Conservation (phyloP, 129 eudicot genomes). For the Artemisia tridentata region DNA sequence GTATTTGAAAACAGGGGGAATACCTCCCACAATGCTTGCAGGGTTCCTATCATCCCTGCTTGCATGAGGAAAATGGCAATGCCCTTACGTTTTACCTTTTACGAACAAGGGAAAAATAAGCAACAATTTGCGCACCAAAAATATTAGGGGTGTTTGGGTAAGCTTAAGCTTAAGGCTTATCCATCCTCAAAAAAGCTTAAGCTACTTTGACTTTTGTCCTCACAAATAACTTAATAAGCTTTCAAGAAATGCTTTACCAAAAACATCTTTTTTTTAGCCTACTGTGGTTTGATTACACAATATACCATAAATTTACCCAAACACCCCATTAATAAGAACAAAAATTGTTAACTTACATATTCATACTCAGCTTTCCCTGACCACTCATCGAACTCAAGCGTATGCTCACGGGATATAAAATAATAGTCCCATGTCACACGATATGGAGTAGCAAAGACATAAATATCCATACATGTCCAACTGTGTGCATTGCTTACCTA, state of each 20-base stretch:
- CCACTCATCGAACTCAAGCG: constrained; percentile 86
- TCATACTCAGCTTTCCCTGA: constrained; percentile 78
- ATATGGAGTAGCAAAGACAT: constrained; percentile 92
- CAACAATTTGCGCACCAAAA: too few species aligned
- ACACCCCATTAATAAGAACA: neutral
- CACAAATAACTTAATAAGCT: too few species aligned
- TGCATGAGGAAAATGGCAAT: constrained; percentile 90
- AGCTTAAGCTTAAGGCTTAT: too few species aligned
- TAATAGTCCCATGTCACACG: constrained; percentile 98
- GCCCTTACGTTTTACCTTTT: constrained; percentile 69
- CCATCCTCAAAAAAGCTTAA: too few species aligned
- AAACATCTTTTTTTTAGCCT: too few species aligned
- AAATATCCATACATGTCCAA: constrained; percentile 98
- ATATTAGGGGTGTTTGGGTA: too few species aligned
- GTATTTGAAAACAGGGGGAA: constrained; percentile 90
- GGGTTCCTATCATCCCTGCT: constrained; percentile 95
- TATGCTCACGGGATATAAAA: constrained; percentile 75
- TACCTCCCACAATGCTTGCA: constrained; percentile 86
- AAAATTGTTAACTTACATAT: constrained; percentile 60
- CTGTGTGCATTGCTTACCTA: constrained; percentile 91
- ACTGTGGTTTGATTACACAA: neutral
- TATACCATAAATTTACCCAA: neutral
- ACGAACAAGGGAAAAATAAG: constrained; percentile 2
- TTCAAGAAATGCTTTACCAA: too few species aligned
- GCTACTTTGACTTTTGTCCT: too few species aligned